These are phyloP conservation scores for Dentipellis sp. DNA, from an alignment of 768 basidiomycete genomes.

Conservation along the genomic window DNA sequence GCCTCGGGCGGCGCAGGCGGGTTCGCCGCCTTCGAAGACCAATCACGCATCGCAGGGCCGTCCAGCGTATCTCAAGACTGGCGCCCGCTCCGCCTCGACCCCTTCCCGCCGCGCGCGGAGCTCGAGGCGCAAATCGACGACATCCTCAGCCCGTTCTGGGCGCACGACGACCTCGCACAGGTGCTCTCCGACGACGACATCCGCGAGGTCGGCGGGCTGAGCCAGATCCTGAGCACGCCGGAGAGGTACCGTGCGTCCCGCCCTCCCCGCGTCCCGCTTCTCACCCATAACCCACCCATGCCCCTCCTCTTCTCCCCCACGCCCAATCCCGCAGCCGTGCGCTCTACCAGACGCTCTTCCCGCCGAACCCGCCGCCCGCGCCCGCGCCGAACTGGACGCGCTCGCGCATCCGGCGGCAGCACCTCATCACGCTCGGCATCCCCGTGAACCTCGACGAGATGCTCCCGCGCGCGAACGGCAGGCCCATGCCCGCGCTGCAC, in stretches of 20 bases:
- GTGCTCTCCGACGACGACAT: constrained; percentile 62
- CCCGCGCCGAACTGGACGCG: constrained; percentile 93
- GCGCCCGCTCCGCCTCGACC: constrained; percentile 56
- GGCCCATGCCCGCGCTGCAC: constrained; percentile 68
- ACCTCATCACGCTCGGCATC: constrained; percentile 85
- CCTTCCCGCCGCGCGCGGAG: constrained; percentile 47
- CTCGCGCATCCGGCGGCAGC: constrained; percentile 83
- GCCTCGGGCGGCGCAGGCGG: constrained; percentile 20
- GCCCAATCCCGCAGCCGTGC: constrained; percentile 70
- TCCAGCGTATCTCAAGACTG: constrained; percentile 29
- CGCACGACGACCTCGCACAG: constrained; percentile 36
- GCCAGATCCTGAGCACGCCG: constrained; percentile 66
- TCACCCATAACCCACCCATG: constrained; percentile 18
- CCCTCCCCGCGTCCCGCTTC: constrained; percentile 8
- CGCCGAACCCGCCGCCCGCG: constrained; percentile 59
- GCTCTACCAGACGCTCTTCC: constrained; percentile 61
- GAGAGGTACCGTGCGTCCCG: constrained; percentile 47
- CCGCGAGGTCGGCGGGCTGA: constrained; percentile 71
- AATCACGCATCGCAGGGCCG: constrained; percentile 31
- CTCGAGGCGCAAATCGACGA: constrained; percentile 55
- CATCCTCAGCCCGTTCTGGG: constrained; percentile 62
- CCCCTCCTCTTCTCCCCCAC: no score
- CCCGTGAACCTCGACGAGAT: constrained; percentile 95
- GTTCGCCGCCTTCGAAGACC: constrained; percentile 34
- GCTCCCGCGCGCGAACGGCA: constrained; percentile 54